phyloP scores from a whole-genome alignment of 2,329 filamentous ascomycete genomes.

The Scedosporium apiospermum region DNA sequence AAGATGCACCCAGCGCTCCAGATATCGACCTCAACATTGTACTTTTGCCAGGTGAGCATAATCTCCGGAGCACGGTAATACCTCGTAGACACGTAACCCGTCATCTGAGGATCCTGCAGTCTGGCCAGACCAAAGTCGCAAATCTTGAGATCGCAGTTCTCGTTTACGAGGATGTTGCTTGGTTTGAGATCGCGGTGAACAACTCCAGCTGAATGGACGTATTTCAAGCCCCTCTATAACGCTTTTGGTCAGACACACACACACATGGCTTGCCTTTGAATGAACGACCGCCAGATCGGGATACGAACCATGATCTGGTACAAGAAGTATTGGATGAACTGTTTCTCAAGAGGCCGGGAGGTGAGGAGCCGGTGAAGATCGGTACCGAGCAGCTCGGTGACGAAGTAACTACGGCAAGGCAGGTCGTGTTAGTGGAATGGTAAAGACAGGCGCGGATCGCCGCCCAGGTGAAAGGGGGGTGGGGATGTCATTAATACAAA shows the following conservation, averaged over 20 bases:
- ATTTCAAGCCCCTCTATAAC: slow-evolving; percentile 87
- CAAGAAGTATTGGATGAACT: slow-evolving; percentile 99
- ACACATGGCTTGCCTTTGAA: neutral
- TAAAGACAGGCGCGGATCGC: neutral
- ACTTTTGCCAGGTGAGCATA: slow-evolving; percentile 99
- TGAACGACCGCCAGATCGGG: neutral
- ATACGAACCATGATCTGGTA: slow-evolving; percentile 88
- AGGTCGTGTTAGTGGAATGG: slow-evolving; percentile 9
- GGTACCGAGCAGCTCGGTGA: slow-evolving; percentile 93
- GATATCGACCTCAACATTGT: slow-evolving; percentile 97
- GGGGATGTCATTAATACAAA: slow-evolving; percentile 6
- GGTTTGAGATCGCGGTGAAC: slow-evolving; percentile 97
- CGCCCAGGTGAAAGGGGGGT: neutral
- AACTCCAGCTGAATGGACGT: slow-evolving; percentile 96
- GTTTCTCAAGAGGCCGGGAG: slow-evolving; percentile 92
- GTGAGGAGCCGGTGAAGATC: slow-evolving; percentile 93
- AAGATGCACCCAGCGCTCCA: slow-evolving; percentile 99
- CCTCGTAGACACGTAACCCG: slow-evolving; percentile 94
- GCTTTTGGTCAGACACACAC: neutral
- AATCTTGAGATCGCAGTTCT: slow-evolving; percentile 99
- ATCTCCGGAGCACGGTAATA: slow-evolving; percentile 99
- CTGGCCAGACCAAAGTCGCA: slow-evolving; percentile 97
- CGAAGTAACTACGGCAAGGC: slow-evolving; percentile 65
- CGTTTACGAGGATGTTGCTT: slow-evolving; percentile 98
- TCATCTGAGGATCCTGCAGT: slow-evolving; percentile 99